Percentiles rank a stretch among this genome's conserved stretches.
Conservation (phyloP, 208 protist species). For the Leishmania turanica region DNA sequence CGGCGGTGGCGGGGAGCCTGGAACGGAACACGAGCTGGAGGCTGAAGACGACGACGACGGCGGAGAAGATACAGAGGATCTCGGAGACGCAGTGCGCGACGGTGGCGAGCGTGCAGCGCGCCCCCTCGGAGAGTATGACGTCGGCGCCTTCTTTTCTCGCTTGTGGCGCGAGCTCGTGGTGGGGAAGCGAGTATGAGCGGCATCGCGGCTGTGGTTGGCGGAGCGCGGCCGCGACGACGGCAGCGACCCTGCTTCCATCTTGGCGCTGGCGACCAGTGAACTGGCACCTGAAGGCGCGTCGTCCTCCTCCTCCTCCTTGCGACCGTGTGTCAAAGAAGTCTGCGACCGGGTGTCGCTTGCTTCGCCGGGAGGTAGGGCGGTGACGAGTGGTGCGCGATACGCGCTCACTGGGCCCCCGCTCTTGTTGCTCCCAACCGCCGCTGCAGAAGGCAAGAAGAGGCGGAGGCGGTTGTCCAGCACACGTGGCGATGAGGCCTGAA, state of each 20-base stretch:
- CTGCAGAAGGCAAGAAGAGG: neutral
- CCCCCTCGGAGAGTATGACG: neutral
- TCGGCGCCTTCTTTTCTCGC: too few relatives aligned
- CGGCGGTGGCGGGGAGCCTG: neutral
- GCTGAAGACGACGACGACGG: neutral
- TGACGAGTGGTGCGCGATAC: neutral
- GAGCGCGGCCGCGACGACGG: neutral
- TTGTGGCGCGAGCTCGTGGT: neutral
- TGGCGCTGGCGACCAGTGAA: neutral
- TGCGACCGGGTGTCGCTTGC: neutral
- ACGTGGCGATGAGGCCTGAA: constrained; percentile 25
- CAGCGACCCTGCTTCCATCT: neutral
- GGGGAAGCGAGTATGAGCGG: neutral
- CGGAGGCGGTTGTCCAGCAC: constrained; percentile 27
- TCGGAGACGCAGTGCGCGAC: constrained; percentile 2
- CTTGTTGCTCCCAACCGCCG: neutral
- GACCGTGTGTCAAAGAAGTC: neutral
- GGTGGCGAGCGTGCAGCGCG: neutral
- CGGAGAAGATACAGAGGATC: neutral
- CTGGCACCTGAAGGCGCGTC: neutral
- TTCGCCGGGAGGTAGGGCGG: neutral
- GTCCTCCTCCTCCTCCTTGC: neutral
- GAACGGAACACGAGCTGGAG: neutral
- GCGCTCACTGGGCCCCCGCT: neutral
- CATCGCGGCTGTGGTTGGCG: neutral